Evolutionary conservation across 2,329 filamentous ascomycete species (phyloP).

Genomic region (Trichoderma sp.): DNA sequence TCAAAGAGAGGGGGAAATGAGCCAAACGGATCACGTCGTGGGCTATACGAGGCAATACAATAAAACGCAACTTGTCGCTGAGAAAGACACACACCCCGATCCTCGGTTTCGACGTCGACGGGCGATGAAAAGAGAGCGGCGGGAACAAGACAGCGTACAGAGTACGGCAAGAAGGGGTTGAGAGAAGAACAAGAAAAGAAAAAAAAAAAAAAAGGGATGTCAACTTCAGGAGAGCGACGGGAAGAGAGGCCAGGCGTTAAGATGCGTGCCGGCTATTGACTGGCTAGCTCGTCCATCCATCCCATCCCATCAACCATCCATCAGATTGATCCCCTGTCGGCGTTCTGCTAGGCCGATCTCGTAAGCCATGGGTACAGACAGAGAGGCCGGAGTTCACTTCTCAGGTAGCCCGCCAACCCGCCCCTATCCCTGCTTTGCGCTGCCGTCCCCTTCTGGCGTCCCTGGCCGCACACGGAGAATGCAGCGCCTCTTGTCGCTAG

Average conservation of each 20-base stretch:
- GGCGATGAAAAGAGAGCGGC: slow-evolving; percentile 25
- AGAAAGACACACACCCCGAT: slow-evolving; percentile 6
- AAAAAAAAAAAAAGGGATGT: slow-evolving; percentile 23
- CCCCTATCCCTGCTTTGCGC: slow-evolving; percentile 23
- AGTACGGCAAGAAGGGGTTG: slow-evolving; percentile 25
- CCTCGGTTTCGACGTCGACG: slow-evolving; percentile 12
- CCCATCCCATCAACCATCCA: slow-evolving; percentile 22
- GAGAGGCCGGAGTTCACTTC: slow-evolving; percentile 24
- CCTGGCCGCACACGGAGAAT: slow-evolving; percentile 26
- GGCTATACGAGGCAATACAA: slow-evolving; percentile 14
- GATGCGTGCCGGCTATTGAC: slow-evolving; percentile 24
- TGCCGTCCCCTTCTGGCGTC: slow-evolving; percentile 21
- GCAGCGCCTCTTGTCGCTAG: slow-evolving; percentile 25
- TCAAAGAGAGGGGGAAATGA: slow-evolving; percentile 21
- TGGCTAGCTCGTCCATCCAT: slow-evolving; percentile 24
- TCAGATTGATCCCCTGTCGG: slow-evolving; percentile 24
- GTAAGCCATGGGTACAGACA: slow-evolving; percentile 27
- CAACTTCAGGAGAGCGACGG: slow-evolving; percentile 25
- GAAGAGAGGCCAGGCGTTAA: slow-evolving; percentile 23
- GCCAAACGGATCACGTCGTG: slow-evolving; percentile 17
- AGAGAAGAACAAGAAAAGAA: slow-evolving; percentile 10
- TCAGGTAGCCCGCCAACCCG: slow-evolving; percentile 19
- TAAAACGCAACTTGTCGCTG: slow-evolving; percentile 15
- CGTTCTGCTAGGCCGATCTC: slow-evolving; percentile 26
- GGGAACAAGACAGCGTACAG: slow-evolving; percentile 23